These are phyloP conservation scores for Scheffersomyces lignicola DNA, from an alignment of 1,139 yeast genomes.

Conservation along the genomic window DNA sequence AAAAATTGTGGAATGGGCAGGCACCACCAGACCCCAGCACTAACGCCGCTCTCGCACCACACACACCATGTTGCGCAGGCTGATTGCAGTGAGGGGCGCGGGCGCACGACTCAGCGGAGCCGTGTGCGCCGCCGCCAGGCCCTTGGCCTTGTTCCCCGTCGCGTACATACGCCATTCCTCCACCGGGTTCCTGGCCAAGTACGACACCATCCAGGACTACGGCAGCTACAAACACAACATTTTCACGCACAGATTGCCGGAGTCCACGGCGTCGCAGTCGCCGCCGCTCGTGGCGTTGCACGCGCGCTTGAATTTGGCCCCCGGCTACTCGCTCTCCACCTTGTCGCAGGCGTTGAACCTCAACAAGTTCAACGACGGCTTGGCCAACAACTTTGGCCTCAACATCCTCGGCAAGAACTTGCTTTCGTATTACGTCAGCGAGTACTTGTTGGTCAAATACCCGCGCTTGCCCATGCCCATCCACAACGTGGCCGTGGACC, in stretches of 20 bases:
- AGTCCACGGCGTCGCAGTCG: slow-evolving; percentile 54
- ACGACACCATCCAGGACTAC: slow-evolving; percentile 35
- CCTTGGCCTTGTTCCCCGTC: too few relatives aligned
- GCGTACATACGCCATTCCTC: slow-evolving; percentile 19
- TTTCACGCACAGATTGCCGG: slow-evolving; percentile 50
- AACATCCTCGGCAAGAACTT: slow-evolving; percentile 78
- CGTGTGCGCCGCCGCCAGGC: too few relatives aligned
- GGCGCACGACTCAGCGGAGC: too few relatives aligned
- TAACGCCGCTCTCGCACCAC: too few relatives aligned
- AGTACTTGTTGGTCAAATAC: slow-evolving; percentile 68
- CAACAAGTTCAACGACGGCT: slow-evolving; percentile 42
- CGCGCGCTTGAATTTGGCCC: slow-evolving; percentile 66
- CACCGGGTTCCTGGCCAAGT: slow-evolving; percentile 33
- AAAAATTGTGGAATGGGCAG: too few relatives aligned
- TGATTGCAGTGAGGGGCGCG: too few relatives aligned
- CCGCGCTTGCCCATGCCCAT: slow-evolving; percentile 89
- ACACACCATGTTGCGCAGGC: too few relatives aligned
- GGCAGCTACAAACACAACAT: slow-evolving; percentile 43
- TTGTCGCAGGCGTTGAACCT: slow-evolving; percentile 75
- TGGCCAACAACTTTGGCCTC: slow-evolving; percentile 77
- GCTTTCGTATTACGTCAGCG: slow-evolving; percentile 73
- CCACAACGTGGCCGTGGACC: slow-evolving; percentile 69
- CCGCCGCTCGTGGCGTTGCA: slow-evolving; percentile 81
- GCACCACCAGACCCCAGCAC: too few relatives aligned
- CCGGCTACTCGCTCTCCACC: slow-evolving; percentile 58